Evolutionary conservation across 805 yeast species (phyloP).

Genomic region (Candida ascalaphidarum): DNA sequence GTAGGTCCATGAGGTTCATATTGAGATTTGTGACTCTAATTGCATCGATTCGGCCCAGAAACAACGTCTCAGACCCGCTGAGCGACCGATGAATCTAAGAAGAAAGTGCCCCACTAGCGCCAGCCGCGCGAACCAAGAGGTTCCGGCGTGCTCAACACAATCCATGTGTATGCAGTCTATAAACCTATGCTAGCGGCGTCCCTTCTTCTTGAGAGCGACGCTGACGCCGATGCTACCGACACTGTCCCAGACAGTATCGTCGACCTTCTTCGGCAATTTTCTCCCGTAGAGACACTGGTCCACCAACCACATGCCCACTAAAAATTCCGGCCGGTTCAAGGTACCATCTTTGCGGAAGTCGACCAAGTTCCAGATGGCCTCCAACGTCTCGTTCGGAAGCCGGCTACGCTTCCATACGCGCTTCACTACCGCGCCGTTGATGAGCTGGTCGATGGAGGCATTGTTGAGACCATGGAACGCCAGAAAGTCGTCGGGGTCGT

Average conservation of each 20-base stretch:
- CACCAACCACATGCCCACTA: conserved; percentile 97
- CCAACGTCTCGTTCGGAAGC: conserved; percentile 49
- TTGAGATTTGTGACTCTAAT: neutral
- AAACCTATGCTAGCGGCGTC: conserved; percentile 5
- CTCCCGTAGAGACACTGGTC: conserved; percentile 95
- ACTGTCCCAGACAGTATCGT: conserved; percentile 72
- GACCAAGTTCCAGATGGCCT: conserved; percentile 65
- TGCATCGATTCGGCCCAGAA: no score
- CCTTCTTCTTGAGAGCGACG: conserved; percentile 28
- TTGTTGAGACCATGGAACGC: conserved; percentile 21
- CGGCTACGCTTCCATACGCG: conserved; percentile 77
- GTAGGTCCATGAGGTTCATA: conserved; percentile 34
- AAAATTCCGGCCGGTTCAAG: conserved; percentile 69
- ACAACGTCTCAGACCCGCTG: no score
- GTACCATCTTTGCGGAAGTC: conserved; percentile 63
- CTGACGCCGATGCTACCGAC: conserved; percentile 43
- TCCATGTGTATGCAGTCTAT: no score
- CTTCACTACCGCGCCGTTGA: conserved; percentile 61
- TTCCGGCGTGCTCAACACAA: no score
- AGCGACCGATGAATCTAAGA: no score
- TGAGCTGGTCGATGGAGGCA: conserved; percentile 20
- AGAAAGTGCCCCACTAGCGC: no score
- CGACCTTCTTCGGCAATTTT: conserved; percentile 69
- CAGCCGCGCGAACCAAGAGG: no score
- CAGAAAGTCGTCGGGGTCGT: conserved; percentile 11